Conservation (phyloP, 2,329 filamentous ascomycete species). For the Penicillium sp. region DNA sequence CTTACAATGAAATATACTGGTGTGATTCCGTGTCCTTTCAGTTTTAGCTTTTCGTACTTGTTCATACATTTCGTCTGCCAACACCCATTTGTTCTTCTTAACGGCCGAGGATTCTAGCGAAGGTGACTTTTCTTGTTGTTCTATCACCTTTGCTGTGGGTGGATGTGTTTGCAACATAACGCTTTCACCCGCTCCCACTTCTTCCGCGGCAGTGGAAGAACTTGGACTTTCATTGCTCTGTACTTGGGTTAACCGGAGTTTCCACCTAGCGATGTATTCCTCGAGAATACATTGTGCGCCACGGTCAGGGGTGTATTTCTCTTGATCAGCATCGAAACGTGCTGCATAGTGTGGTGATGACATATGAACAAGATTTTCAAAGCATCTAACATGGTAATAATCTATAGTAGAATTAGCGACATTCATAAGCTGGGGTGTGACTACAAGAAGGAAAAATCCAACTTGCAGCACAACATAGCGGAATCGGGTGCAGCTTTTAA, state of each 20-base stretch:
- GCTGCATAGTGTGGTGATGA: slow-evolving; percentile 12
- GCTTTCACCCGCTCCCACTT: not conserved
- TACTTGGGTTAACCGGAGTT: slow-evolving; percentile 5
- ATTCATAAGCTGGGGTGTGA: not conserved
- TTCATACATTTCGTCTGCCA: slow-evolving; percentile 12
- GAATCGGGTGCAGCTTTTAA: not conserved
- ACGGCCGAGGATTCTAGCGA: not conserved
- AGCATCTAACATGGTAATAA: slow-evolving; percentile 14
- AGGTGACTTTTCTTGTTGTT: not conserved
- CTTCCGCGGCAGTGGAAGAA: not conserved
- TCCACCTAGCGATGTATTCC: slow-evolving; percentile 14
- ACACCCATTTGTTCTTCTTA: slow-evolving; percentile 9
- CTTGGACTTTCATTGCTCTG: not conserved
- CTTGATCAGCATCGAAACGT: slow-evolving; percentile 11
- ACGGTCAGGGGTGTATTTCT: slow-evolving; percentile 9
- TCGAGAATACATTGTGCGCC: slow-evolving; percentile 13
- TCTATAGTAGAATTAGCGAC: slow-evolving; percentile 3
- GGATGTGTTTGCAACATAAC: not conserved
- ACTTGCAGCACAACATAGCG: not conserved
- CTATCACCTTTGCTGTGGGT: not conserved
- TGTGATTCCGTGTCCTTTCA: not conserved
- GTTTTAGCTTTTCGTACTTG: slow-evolving; percentile 6
- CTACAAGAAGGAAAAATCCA: too few relatives aligned
- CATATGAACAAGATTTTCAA: slow-evolving; percentile 14
- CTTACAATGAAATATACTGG: not conserved